phyloP scores from a whole-genome alignment of 2,329 filamentous ascomycete genomes.

The Penicillium sp. region DNA sequence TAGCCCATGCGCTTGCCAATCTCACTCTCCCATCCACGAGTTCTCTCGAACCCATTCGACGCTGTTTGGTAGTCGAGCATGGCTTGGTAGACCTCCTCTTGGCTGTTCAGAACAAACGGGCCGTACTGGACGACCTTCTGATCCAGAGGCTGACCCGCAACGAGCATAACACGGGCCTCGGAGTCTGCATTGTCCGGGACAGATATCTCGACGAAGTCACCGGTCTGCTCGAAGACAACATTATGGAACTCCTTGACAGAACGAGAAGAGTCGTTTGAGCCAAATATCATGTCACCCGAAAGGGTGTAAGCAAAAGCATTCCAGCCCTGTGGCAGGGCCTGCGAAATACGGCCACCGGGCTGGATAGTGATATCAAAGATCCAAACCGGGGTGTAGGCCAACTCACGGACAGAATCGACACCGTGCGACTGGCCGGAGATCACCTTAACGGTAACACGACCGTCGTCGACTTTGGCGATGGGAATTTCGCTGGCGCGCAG shows the following conservation, averaged over 20 bases:
- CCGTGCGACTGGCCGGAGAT: constrained; percentile 83
- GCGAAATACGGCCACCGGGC: constrained; percentile 72
- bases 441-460: constrained; percentile 75
- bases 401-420: constrained; percentile 78
- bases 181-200: constrained; percentile 63
- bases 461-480: constrained; percentile 63
- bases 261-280: constrained; percentile 42
- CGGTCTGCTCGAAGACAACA: constrained; percentile 76
- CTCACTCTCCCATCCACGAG: constrained; percentile 73
- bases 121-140: constrained; percentile 80
- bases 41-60: constrained; percentile 75
- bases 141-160: constrained; percentile 74
- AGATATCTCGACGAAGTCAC: constrained; percentile 68
- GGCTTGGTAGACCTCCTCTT: constrained; percentile 71
- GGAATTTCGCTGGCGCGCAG: constrained; percentile 76
- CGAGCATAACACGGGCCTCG: constrained; percentile 54
- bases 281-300: constrained; percentile 64
- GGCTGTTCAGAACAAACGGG: constrained; percentile 71
- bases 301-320: constrained; percentile 86
- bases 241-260: constrained; percentile 65
- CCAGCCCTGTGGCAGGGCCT: constrained; percentile 74
- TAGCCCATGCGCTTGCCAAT: constrained; percentile 71
- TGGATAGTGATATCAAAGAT: constrained; percentile 75
- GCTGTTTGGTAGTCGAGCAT: constrained; percentile 69
- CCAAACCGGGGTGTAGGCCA: constrained; percentile 98